A percentile compares a stretch with the other conserved stretches of the same genome.
These are phyloP conservation scores for Chaetomiaceae sp. DNA, from an alignment of 2,329 filamentous ascomycete species.

Conservation along the genomic window DNA sequence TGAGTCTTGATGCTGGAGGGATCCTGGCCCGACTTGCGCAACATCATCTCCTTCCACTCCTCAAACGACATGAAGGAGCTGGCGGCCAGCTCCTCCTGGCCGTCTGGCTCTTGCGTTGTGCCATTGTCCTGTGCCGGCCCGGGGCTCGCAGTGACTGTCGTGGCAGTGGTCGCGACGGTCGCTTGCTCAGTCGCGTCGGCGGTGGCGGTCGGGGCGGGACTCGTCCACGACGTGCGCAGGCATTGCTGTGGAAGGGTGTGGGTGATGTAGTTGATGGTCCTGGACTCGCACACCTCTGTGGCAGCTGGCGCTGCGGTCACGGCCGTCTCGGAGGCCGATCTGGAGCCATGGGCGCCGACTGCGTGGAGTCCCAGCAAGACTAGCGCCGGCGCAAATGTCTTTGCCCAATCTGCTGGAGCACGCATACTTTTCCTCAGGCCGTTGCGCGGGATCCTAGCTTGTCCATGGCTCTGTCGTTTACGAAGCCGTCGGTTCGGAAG, in stretches of 20 bases:
- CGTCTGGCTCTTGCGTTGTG: slow-evolving; percentile 34
- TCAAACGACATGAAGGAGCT: slow-evolving; percentile 90
- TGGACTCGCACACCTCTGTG: slow-evolving; percentile 47
- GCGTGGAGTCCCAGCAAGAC: slow-evolving; percentile 23
- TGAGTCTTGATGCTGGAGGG: slow-evolving; percentile 62
- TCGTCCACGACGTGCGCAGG: slow-evolving; percentile 58
- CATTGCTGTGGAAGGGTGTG: slow-evolving; percentile 74
- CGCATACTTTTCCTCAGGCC: slow-evolving; percentile 24
- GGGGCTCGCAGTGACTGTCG: slow-evolving; percentile 23
- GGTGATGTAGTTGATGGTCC: slow-evolving; percentile 78
- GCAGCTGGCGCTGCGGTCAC: slow-evolving; percentile 11
- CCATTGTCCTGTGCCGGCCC: slow-evolving; percentile 10
- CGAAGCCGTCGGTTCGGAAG: background rate
- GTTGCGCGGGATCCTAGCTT: slow-evolving; percentile 9
- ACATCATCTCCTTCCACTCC: slow-evolving; percentile 94
- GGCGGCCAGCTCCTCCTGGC: slow-evolving; percentile 61
- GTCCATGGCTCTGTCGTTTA: slow-evolving; percentile 20
- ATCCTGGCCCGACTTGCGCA: slow-evolving; percentile 77
- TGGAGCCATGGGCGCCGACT: slow-evolving; percentile 18
- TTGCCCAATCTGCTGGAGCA: slow-evolving; percentile 11
- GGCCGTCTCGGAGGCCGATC: slow-evolving; percentile 10
- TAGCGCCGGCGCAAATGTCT: slow-evolving; percentile 19
- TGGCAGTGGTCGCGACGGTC: slow-evolving; percentile 13
- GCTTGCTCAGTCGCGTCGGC: slow-evolving; percentile 15
- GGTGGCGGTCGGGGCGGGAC: slow-evolving; percentile 23